Base-by-base conservation (phyloP, 140 eudicot genomes). In the Senecio squalidus region DNA sequence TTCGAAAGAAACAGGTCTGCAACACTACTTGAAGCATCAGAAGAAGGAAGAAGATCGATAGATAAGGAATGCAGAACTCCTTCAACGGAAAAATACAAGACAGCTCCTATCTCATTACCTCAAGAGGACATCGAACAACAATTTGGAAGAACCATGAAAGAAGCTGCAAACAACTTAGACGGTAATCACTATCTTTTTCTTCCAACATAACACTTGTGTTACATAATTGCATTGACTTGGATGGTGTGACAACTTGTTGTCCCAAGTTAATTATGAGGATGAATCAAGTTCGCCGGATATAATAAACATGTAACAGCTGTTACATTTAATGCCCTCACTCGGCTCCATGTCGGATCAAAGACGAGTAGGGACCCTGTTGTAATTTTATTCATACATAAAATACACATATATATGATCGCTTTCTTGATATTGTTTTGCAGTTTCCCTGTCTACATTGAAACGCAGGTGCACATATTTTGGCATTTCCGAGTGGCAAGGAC, bases 401-500 rank as follows among this genome's bases (percentile, higher is more conserved):
- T 10, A 36, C 41, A 36, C 41, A 36, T n/a, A n/a, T n/a, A n/a
- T n/a, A n/a, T n/a, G n/a, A n/a, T n/a, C n/a, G n/a, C 41, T 36
- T 1, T 36, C 41, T 36, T 36, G 4, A 9, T 36, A 10, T 10
- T 26, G n/a, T n/a, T 58, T 75, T 77, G 62, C 89, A 88, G 99
- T 92, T 69, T 84, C 96, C 66, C 96, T 95, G 17, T 84, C 99
- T 15, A 92, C 99, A 33, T 84, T 92, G 99, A 92, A 92, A 79
- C 93, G 99, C 18, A 84, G 88, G 51, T 92, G 99, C 52, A 77
- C 96, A 76, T 95, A 88, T 73, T 96, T 87, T 5, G 95, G 96
- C 45, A 92, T 92, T 39, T 79, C 95, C 46, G 77, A 96, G 40
- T 92, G 99, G 99, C 99, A 15, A 5, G 45, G 68, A 9, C 38